Base-by-base conservation (phyloP, 2,329 filamentous ascomycete species). In the Colletotrichum camelliae region DNA sequence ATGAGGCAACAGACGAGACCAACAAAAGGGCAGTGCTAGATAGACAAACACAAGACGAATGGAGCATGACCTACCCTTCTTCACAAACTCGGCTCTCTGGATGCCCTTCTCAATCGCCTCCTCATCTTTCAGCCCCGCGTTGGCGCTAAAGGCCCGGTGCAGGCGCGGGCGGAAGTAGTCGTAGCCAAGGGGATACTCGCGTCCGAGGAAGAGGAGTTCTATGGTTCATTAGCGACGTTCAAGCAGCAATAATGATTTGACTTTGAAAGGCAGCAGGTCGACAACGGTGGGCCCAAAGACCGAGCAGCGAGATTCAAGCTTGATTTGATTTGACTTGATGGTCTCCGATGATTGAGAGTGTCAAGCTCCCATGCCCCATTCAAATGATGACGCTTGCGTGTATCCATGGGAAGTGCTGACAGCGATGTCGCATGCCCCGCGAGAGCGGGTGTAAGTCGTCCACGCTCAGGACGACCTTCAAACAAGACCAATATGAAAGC, bases 161-260 rank as follows among this genome's bases (percentile, higher is more conserved):
- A 98, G 87, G 3, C 96, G 92, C 9, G 92, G 91, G 13, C 94
- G 92, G 83, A 97, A 98, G 86, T 96, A 98, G 35, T 88, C 86
- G 78, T 86, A 97, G 62, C 97, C 97, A 18, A 94, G 88, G 2
- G 97, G 96, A 81, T 98, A 98, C 74, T 96, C 94, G 72, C 93
- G 92, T 39, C 96, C 96, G 16, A 98, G 89, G 80, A 94, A 93
- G 58, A 99, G 90, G 13, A 98, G 91, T 81, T 98, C 96, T 98
- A 75, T 12, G 7, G 10, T 5, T n/a, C 18, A 18, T 68, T 15
- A 58, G 66, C 12, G 8, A 10, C 2, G 10, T 57, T 15, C 12
- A n/a, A 62, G 21, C 24, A 39, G 29, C 15, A 15, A 58, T 12
- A 21, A 21, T 21, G 13, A 2, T 29, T 10, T n/a, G 18, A 3